Base-by-base conservation (phyloP, 2,329 filamentous ascomycete species). In the Fusarium guadeloupense region DNA sequence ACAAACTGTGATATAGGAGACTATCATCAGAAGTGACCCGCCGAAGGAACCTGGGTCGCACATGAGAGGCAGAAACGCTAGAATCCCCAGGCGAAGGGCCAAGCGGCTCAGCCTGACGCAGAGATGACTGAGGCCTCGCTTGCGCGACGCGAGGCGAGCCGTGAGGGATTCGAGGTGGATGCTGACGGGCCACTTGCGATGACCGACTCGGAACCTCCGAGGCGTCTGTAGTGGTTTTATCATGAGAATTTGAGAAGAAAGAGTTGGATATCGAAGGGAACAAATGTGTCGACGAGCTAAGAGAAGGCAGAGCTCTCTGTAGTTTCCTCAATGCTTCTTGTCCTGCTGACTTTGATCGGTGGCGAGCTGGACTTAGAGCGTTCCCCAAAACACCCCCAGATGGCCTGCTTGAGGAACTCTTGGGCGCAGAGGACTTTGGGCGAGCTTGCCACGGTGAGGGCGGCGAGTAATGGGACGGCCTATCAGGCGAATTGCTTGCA, bases 1-100 rank as follows among this genome's bases (percentile, higher is more conserved):
- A 96, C 4, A 93, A 79, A 5, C 86, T 88, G 65, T 91, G 87
- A 66, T 90, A 89, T 14, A 95, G 81, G 57, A 96, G 76, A 6
- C 91, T 95, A 54, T 93, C 89, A 72, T 96, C 90, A 17, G 76
- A 78, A 8, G 75, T 77, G 10, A 73, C 74, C 51, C 69, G 72
- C 28, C 68, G 74, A 30, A 73, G 68, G 38, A 66, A 52, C n/a
- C 50, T 67, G 31, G 70, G 72, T 9, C 72, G 68, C 9, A 52
- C 43, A 16, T 59, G 42, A 13, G 64, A n/a, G 9, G 35, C 41
- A 16, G 67, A 33, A 8, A 35, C 19, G 13, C 50, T 40, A 4
- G 46, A 19, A 31, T 25, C 16, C n/a, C 9, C 34, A 31, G 33
- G 16, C 26, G 31, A 10, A 20, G 62, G 61, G 38, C 45, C 43